Evolutionary conservation across 192 early-diverging fungal species (phyloP), one percentile per base, ranked within the genome.

Genomic region (Backusella liffmaniae): DNA sequence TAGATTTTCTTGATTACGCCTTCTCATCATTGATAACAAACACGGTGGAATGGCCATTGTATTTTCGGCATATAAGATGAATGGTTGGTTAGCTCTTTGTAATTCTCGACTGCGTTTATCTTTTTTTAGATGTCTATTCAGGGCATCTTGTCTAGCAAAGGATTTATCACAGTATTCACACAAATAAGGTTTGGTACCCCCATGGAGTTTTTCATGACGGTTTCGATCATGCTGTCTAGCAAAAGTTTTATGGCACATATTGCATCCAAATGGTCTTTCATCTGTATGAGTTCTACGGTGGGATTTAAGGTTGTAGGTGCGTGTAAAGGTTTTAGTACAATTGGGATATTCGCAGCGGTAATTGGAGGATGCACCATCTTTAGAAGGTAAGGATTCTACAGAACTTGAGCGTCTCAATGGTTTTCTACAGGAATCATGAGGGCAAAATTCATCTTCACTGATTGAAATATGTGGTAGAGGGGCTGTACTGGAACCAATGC

Each of bases 221-320:
- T 95, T 97, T 23, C 95, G 86, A 75, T 97, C 95, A 75, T 97
- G 94, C 74, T 93, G 88, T 13, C 95, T 87, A 0, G 94, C 90
- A 79, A 97, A 97, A 7, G 90, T 85, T 73, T 88, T 87, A 16
- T 87, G 79, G 79, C 95, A 97, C 79, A 67, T 70, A n/a, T 32
- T 79, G 68, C 92, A 93, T 21, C 82, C 83, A 76, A 87, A 93
- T 32, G 91, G 91, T 1, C 86, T 76, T 66, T 92, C 91, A 35
- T 86, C 88, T 30, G 91, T 91, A 51, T 93, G 92, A 0, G 86
- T 83, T 26, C 88, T 84, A 70, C 86, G 89, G 65, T 93, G 92
- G 4, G 89, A 90, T 66, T 92, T 88, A 46, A 93, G 77, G 70
- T 93, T 93, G 78, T 91, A 93, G 4, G 90, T 88, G 1, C 91